Evolutionary conservation across 225 moss, liverwort and hornwort genomes (phyloP).

Genomic region (Physcomitrellopsis africana): DNA sequence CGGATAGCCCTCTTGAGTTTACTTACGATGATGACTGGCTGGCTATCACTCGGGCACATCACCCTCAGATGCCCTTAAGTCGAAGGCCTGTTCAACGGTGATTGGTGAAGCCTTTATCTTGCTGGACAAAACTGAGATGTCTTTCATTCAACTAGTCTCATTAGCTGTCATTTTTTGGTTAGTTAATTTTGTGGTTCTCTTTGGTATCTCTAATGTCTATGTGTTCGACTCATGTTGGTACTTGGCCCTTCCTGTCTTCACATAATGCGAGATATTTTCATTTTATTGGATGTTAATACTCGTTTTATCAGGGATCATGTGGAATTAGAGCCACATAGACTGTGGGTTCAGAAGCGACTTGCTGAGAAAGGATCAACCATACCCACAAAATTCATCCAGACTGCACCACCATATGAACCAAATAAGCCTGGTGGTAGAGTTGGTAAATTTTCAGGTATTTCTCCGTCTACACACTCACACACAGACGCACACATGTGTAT

Average conservation of each 20-base stretch:
- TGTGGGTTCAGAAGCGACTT: slow-evolving; percentile 72
- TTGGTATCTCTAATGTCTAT: too few relatives aligned
- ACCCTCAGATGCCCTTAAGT: slow-evolving; percentile 75
- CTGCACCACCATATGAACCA: slow-evolving; percentile 59
- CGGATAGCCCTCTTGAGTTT: slow-evolving; percentile 60
- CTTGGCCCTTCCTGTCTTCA: too few relatives aligned
- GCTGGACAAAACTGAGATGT: background rate
- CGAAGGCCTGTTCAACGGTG: slow-evolving; percentile 55
- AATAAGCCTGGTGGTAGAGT: slow-evolving; percentile 41
- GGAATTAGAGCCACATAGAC: slow-evolving; percentile 53
- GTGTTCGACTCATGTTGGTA: too few relatives aligned
- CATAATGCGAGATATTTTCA: too few relatives aligned
- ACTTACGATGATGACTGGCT: slow-evolving; percentile 92
- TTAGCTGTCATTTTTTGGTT: too few relatives aligned
- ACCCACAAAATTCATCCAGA: slow-evolving; percentile 54
- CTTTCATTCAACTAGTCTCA: background rate
- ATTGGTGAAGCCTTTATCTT: slow-evolving; percentile 17
- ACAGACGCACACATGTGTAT: too few relatives aligned
- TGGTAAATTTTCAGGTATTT: slow-evolving; percentile 43
- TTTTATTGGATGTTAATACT: too few relatives aligned
- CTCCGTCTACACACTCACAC: background rate
- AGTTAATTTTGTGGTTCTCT: too few relatives aligned
- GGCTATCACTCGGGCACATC: slow-evolving; percentile 82
- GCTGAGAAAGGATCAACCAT: slow-evolving; percentile 48
- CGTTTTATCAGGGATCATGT: slow-evolving; percentile 10